Evolutionary conservation across 73 alveolate species (phyloP).

Genomic region (Blepharisma japonicum): DNA sequence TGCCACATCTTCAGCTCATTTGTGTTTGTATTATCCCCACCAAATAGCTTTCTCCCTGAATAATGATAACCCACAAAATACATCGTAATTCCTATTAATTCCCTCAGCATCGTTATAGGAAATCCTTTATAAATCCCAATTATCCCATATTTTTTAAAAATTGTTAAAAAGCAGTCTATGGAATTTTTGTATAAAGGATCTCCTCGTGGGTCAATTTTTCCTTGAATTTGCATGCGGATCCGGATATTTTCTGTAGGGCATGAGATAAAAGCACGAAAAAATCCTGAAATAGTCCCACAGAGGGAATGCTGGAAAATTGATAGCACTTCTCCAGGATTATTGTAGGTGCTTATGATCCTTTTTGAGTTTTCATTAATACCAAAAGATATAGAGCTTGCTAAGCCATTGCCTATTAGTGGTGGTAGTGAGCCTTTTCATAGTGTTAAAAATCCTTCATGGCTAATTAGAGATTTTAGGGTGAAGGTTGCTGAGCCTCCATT

Average conservation of each 20-base stretch:
- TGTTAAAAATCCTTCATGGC: background rate
- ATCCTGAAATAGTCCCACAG: constrained; percentile 12
- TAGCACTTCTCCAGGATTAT: constrained; percentile 2
- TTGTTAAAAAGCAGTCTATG: background rate
- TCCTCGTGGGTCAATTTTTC: background rate
- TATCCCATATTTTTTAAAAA: background rate
- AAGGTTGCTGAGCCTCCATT: background rate
- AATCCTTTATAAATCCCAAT: constrained; percentile 15
- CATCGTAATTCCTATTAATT: background rate
- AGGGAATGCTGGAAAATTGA: background rate
- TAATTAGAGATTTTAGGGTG: background rate
- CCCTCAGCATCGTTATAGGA: background rate
- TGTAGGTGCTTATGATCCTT: background rate
- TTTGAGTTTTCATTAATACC: constrained; percentile 17
- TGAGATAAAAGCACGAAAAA: background rate
- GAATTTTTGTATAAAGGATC: background rate
- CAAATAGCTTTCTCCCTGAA: background rate
- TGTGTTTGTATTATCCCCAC: background rate
- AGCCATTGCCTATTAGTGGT: background rate
- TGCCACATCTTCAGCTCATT: background rate
- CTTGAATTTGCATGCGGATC: background rate
- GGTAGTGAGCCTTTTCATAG: constrained; percentile 11
- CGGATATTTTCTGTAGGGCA: constrained; percentile 5
- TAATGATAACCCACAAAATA: background rate
- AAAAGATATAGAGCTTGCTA: constrained; percentile 10